phyloP scores from a whole-genome alignment of 176 grass and related monocot genomes.

The Aechmea fasciata region DNA sequence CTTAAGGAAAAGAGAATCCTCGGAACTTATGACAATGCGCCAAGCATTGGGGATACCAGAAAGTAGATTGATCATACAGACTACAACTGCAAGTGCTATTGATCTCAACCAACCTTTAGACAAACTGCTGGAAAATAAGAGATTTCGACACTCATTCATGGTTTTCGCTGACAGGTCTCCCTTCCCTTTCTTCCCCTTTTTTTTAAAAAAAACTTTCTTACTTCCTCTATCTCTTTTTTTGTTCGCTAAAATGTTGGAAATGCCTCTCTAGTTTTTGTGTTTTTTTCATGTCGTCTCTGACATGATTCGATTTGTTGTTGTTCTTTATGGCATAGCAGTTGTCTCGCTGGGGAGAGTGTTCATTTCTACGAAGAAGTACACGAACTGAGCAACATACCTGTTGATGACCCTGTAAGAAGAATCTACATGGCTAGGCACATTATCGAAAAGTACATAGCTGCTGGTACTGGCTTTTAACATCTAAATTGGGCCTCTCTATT shows the following conservation, averaged over 20 bases:
- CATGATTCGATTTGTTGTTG: neutral
- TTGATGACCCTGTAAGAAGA: slow-evolving; percentile 7
- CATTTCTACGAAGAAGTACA: slow-evolving; percentile 12
- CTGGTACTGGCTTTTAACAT: neutral
- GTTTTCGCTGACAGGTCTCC: neutral
- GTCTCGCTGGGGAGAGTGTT: neutral
- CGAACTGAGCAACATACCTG: slow-evolving; percentile 2
- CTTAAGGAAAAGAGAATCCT: slow-evolving; percentile 2
- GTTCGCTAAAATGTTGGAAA: neutral
- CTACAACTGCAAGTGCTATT: neutral
- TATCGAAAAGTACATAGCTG: neutral
- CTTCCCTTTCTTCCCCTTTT: too few relatives aligned
- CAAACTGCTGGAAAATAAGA: neutral
- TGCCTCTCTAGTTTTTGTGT: neutral
- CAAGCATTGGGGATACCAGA: slow-evolving; percentile 11
- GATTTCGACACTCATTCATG: slow-evolving; percentile 7
- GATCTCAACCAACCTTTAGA: slow-evolving; percentile 7
- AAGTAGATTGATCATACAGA: neutral
- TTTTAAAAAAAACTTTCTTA: too few relatives aligned
- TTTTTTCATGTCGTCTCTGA: neutral
- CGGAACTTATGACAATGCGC: slow-evolving; percentile 4
- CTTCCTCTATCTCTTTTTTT: neutral
- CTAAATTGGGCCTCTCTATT: neutral
- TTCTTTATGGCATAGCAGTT: neutral
- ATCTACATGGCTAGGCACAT: slow-evolving; percentile 9